These are phyloP conservation scores for Paraphoma sp. DNA, from an alignment of 2,329 filamentous ascomycete genomes.

Conservation along the genomic window DNA sequence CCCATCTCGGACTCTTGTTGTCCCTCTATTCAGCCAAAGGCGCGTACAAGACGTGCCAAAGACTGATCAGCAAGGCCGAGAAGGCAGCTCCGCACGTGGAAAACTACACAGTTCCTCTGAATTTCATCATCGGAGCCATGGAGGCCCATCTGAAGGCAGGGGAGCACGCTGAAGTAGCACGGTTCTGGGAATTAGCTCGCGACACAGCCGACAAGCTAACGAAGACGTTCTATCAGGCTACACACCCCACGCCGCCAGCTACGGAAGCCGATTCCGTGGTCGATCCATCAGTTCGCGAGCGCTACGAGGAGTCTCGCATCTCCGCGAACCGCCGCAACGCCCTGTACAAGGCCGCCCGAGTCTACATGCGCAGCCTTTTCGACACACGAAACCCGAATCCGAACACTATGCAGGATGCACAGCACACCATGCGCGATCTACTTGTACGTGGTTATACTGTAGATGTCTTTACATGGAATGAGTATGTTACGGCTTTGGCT, in stretches of 20 bases:
- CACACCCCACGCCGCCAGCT: conserved; percentile 41
- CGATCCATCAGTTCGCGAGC: conserved; percentile 25
- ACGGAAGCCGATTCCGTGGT: conserved; percentile 25
- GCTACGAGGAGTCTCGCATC: conserved; percentile 28
- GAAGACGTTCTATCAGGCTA: conserved; percentile 38
- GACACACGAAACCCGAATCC: conserved; percentile 56
- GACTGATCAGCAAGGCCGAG: conserved; percentile 31
- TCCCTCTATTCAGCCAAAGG: conserved; percentile 59
- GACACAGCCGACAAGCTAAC: conserved; percentile 55
- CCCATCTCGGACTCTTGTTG: conserved; percentile 64
- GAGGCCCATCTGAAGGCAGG: conserved; percentile 64
- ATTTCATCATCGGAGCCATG: conserved; percentile 67
- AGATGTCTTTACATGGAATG: conserved; percentile 81
- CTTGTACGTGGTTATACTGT: conserved; percentile 73
- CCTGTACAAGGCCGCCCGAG: conserved; percentile 56
- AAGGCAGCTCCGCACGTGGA: conserved; percentile 17
- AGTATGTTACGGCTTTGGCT: conserved; percentile 72
- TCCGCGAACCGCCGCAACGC: conserved; percentile 54
- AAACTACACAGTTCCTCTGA: conserved; percentile 37
- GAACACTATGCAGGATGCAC: conserved; percentile 33
- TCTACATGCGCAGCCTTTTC: conserved; percentile 61
- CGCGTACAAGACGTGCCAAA: conserved; percentile 51
- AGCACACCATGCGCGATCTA: conserved; percentile 59
- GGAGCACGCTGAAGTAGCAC: conserved; percentile 66
- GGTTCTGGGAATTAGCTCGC: conserved; percentile 71